Evolutionary conservation across 192 early-diverging fungal species (phyloP).

Genomic region (Coemansia sp.): DNA sequence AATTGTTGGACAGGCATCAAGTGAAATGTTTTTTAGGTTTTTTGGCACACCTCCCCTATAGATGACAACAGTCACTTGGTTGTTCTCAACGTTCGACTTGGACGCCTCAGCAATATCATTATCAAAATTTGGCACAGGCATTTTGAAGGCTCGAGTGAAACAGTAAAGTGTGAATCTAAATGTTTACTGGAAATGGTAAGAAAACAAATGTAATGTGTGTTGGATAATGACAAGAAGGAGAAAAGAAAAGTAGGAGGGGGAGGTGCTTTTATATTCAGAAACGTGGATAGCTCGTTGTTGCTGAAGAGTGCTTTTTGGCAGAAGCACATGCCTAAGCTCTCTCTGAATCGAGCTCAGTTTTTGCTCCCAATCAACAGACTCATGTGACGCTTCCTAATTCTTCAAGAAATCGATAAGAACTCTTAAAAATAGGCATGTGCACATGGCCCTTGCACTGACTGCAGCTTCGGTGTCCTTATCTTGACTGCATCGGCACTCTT

Average conservation of each 20-base stretch:
- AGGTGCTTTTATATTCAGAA: neutral
- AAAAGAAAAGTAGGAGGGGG: neutral
- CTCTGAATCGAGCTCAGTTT: neutral
- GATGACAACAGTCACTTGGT: neutral
- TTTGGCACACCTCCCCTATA: neutral
- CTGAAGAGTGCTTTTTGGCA: neutral
- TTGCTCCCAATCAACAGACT: neutral
- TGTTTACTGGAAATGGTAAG: too few relatives aligned
- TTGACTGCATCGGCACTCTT: neutral
- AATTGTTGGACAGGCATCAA: neutral
- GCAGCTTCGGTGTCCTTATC: neutral
- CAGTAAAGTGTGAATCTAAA: too few relatives aligned
- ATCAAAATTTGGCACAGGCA: neutral
- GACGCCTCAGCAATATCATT: neutral
- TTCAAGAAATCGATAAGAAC: neutral
- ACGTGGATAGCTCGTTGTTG: too few relatives aligned
- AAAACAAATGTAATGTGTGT: neutral
- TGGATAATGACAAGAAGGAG: neutral
- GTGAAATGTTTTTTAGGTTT: neutral
- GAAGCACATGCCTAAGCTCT: neutral
- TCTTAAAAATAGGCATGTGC: neutral
- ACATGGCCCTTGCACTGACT: neutral
- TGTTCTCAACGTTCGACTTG: neutral
- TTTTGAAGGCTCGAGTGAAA: neutral
- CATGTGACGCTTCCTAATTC: neutral